Evolutionary conservation across 768 basidiomycete genomes (phyloP).

Genomic region (Pleurotus salmoneostramineus): DNA sequence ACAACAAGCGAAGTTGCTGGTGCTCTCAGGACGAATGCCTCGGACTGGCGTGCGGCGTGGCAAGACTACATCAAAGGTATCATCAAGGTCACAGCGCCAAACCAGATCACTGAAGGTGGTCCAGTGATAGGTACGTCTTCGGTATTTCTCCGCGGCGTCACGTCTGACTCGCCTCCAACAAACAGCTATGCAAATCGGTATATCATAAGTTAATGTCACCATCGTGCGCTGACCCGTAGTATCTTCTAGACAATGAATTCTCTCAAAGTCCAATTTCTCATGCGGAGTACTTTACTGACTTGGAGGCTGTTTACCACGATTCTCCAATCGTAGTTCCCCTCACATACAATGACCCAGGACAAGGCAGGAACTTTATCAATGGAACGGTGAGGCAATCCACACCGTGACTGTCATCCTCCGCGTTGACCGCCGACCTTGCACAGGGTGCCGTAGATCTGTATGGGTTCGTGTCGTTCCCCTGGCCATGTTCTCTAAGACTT

Average conservation of each 20-base stretch:
- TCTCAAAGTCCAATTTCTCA: conserved; percentile 41
- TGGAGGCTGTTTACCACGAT: conserved; percentile 50
- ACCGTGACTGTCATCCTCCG: too few relatives aligned
- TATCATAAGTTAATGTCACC: too few relatives aligned
- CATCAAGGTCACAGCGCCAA: conserved; percentile 51
- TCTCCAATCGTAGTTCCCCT: conserved; percentile 64
- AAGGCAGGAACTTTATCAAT: conserved; percentile 59
- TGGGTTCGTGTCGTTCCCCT: too few relatives aligned
- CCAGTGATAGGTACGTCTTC: conserved; percentile 61
- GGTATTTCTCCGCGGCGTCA: not conserved
- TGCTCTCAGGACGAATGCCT: conserved; percentile 66
- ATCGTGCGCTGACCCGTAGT: conserved; percentile 24
- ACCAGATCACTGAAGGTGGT: conserved; percentile 71
- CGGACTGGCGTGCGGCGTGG: conserved; percentile 71
- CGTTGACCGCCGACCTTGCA: not conserved
- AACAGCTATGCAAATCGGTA: conserved; percentile 61
- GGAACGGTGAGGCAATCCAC: conserved; percentile 62
- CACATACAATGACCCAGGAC: conserved; percentile 70
- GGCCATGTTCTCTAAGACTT: too few relatives aligned
- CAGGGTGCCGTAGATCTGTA: conserved; percentile 75
- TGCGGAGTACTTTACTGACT: conserved; percentile 59
- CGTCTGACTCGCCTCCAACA: too few relatives aligned
- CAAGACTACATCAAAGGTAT: conserved; percentile 66
- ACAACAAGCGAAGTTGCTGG: conserved; percentile 64
- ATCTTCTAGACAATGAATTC: conserved; percentile 63